Conservation (phyloP, 2,329 filamentous ascomycete species). For the Aspergillus piperis region DNA sequence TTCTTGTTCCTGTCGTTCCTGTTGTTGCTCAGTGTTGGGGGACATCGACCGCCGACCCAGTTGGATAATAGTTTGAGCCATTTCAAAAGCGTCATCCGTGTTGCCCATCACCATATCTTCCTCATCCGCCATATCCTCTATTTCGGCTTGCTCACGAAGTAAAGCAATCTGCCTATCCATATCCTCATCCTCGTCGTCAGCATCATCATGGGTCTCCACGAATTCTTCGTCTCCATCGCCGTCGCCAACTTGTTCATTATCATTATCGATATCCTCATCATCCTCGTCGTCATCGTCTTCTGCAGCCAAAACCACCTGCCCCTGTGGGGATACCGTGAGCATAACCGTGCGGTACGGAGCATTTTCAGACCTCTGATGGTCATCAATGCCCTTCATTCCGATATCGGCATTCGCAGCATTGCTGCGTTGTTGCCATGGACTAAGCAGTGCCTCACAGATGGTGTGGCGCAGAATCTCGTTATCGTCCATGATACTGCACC, state of each 20-base stretch:
- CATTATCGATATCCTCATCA: constrained; percentile 38
- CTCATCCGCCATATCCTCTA: constrained; percentile 38
- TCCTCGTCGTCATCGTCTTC: constrained; percentile 49
- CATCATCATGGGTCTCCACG: constrained; percentile 43
- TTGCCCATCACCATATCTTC: constrained; percentile 56
- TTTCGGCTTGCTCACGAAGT: constrained; percentile 18
- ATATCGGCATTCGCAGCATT: constrained; percentile 76
- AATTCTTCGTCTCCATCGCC: constrained; percentile 52
- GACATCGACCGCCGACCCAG: constrained; percentile 57
- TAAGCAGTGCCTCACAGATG: constrained; percentile 89
- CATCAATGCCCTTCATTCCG: constrained; percentile 76
- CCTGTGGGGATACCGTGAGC: constrained; percentile 43
- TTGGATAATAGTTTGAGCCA: constrained; percentile 75
- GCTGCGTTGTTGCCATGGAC: constrained; percentile 84
- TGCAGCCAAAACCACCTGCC: constrained; percentile 48
- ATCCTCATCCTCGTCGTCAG: constrained; percentile 50
- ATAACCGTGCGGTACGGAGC: constrained; percentile 42
- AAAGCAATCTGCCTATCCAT: constrained; percentile 30
- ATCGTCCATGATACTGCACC: constrained; percentile 81
- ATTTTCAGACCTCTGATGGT: constrained; percentile 69
- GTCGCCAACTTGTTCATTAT: constrained; percentile 41
- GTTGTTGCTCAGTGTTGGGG: constrained; percentile 12
- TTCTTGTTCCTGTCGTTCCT: constrained; percentile 15
- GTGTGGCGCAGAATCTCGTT: constrained; percentile 74
- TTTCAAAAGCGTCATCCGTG: constrained; percentile 69